Conservation (phyloP, 192 early-diverging fungal species). For the Anaeromyces robustus region DNA sequence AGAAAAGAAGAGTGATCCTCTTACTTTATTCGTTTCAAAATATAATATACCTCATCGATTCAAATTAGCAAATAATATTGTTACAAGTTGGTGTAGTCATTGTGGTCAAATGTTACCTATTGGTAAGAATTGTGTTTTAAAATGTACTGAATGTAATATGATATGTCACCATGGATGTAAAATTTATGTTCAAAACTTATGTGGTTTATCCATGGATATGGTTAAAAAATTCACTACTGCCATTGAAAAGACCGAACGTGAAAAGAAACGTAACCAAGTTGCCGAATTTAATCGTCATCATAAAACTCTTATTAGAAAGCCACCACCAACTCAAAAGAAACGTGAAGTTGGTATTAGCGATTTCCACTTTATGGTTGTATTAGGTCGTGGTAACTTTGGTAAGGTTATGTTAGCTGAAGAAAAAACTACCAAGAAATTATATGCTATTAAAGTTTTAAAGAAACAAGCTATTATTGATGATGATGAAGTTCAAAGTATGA, state of each 20-base stretch:
- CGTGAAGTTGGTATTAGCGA: slow-evolving; percentile 33
- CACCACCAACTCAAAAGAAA: neutral
- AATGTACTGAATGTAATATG: slow-evolving; percentile 57
- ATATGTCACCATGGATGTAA: slow-evolving; percentile 76
- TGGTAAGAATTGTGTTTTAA: slow-evolving; percentile 37
- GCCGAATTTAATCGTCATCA: neutral
- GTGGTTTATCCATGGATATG: slow-evolving; percentile 75
- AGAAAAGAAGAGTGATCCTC: neutral
- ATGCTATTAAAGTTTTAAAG: slow-evolving; percentile 96
- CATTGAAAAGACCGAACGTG: slow-evolving; percentile 45
- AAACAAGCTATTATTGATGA: slow-evolving; percentile 97
- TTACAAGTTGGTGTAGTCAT: slow-evolving; percentile 93
- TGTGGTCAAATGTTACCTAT: slow-evolving; percentile 92
- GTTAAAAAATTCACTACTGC: slow-evolving; percentile 74
- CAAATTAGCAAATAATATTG: slow-evolving; percentile 61
- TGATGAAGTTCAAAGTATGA: slow-evolving; percentile 91
- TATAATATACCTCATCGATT: slow-evolving; percentile 96
- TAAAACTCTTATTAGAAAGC: neutral
- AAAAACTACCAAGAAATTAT: slow-evolving; percentile 60
- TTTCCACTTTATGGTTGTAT: slow-evolving; percentile 83
- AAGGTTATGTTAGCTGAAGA: slow-evolving; percentile 98
- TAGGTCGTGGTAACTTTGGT: slow-evolving; percentile 98
- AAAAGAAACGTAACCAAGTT: neutral
- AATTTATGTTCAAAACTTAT: slow-evolving; percentile 76
- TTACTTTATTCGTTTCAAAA: slow-evolving; percentile 28